Base-by-base conservation (phyloP, 352 stramenopile species). In the Globisporangium okanoganense region DNA sequence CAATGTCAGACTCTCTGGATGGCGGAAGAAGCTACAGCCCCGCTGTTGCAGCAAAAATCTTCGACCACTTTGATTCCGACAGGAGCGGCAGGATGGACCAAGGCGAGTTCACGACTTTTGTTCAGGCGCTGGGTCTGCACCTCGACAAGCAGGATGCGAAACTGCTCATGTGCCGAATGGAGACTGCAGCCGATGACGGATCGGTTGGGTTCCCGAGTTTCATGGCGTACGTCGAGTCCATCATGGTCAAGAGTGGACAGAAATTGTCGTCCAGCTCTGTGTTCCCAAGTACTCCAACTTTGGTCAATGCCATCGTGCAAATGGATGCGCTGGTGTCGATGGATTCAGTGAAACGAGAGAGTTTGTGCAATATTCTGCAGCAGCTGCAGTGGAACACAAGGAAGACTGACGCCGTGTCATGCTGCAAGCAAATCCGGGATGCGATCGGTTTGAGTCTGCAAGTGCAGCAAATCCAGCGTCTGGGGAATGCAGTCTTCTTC, bases 1-100 rank as follows among this genome's bases (percentile, higher is more conserved):
- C 56, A 9, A 58, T 83, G 25, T 59, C 55, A 20, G 58, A 64
- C 20, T 48, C 45, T 10, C 48, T 51, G 2, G 66, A 61, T 35
- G 56, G 67, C 38, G 38, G 66, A 36, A 57, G 69, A 2, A 70
- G 38, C 44, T 60, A 47, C 24, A 61, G 55, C 12, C 6, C 62
- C 0, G 50, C 58, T 5, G 63, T 66, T 0, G 64, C 45, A 20
- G 51, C 82, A 5, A 72, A 79, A 29, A 43, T 92, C 0, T 88
- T 90, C 60, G 66, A 78, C 36, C 66, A 72, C 7, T 84, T 86
- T 43, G 79, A 88, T 57, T 52, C 47, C 1, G 79, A 90, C 25
- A 59, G 53, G 33, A 90, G 75, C 49, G 82, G 78, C 14, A 67
- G 69, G 31, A 87, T 92, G 16, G 82, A 92, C 10, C 54, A 67